phyloP scores from a whole-genome alignment of 805 yeast species.

The Grigorovia transvaalensis region DNA sequence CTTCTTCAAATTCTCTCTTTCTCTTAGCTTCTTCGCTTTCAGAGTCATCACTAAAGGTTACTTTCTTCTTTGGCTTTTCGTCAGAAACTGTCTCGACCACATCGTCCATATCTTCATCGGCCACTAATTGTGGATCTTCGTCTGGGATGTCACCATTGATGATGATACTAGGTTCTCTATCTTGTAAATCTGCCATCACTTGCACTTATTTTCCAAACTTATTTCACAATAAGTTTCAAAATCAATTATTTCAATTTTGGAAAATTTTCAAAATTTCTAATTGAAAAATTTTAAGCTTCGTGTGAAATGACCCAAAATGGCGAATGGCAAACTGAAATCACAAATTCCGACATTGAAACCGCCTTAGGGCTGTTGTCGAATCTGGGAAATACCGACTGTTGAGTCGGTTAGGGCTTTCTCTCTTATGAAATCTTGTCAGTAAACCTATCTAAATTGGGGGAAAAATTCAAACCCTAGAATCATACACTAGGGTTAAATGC shows the following conservation, averaged over 20 bases:
- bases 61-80: conserved; percentile 52
- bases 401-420: too few species aligned
- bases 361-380: too few species aligned
- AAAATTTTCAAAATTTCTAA: not conserved
- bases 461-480: not conserved
- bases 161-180: conserved; percentile 75
- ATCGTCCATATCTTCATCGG: conserved; percentile 21
- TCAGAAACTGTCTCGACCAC: conserved; percentile 28
- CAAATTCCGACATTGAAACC: too few species aligned
- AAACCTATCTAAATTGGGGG: too few species aligned
- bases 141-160: conserved; percentile 49
- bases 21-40: conserved; percentile 71
- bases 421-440: too few species aligned
- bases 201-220: not conserved
- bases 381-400: too few species aligned
- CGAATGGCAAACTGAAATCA: too few species aligned
- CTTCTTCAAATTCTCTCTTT: conserved; percentile 84
- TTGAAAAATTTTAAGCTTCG: not conserved
- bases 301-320: not conserved
- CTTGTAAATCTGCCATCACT: conserved; percentile 67
- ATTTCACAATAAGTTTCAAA: not conserved
- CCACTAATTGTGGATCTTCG: conserved; percentile 30
- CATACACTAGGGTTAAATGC: conserved; percentile 61
- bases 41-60: conserved; percentile 66
- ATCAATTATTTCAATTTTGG: not conserved